Base-by-base conservation (phyloP, 2,329 filamentous ascomycete genomes). In the Pleurostoma richardsiae region DNA sequence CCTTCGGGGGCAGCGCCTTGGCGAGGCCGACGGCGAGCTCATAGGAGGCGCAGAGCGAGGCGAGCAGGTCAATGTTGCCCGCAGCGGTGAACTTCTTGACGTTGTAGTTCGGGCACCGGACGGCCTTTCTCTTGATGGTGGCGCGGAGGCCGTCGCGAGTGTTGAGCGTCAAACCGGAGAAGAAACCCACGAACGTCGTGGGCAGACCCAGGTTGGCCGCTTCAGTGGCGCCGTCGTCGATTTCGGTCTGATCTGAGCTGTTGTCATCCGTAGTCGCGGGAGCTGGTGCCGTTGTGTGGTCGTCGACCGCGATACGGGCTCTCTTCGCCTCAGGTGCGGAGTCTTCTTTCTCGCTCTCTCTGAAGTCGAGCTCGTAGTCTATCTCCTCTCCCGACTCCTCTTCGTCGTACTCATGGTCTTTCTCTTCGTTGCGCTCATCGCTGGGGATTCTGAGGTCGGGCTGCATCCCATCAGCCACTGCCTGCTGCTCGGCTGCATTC, bases 11-110 rank as follows among this genome's bases (percentile, higher is more conserved):
- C 26, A 89, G 71, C 19, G 19, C 19, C 19, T 19, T 19, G 19
- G 19, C 74, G 6, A 88, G 56, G 42, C 76, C 67, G 41, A 83
- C 67, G 40, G 75, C 64, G 4, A 88, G 64, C 45, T 82, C 77
- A 4, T 74, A 61, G 52, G 68, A 68, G 41, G 63, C 63, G 46
- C 66, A 69, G 11, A 79, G 49, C 1, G 62, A 64, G 33, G 63
- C 65, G 54, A 80, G 60, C 41, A 77, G 59, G 52, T 78, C 70
- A 42, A 67, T 64, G 19, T 19, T 30, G 19, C 19, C 19, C 19
- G 19, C 38, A 30, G 39, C 41, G 26, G 42, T 44, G n/a, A 30
- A 19, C 11, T 36, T 29, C 38, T 44, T 44, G 8, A 39, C 7
- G 27, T 7, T 40, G 30, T 30, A 31, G 11, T 31, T 41, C 40